Percentiles rank a stretch among this genome's conserved stretches.
These are phyloP conservation scores for Petunia hybrid DNA, from an alignment of 305 asterid genomes.

Conservation along the genomic window DNA sequence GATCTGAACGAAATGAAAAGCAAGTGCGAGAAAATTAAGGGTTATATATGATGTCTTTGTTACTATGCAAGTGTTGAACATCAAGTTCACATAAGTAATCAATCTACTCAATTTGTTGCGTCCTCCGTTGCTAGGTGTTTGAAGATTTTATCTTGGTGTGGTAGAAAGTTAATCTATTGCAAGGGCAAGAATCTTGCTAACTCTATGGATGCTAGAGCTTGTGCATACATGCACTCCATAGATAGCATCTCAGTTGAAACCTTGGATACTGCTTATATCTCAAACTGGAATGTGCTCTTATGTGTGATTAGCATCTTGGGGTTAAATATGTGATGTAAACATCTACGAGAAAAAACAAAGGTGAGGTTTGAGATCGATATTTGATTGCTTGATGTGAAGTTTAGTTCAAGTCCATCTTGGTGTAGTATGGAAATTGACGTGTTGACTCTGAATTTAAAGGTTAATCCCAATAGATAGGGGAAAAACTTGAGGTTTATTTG, in stretches of 20 bases:
- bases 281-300: neutral
- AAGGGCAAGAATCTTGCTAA: neutral
- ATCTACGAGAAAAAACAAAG: neutral
- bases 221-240: neutral
- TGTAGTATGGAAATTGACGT: neutral
- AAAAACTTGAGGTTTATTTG: neutral
- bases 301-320: conserved; percentile 2
- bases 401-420: neutral
- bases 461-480: neutral
- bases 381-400: conserved; percentile 5
- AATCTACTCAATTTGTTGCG: neutral
- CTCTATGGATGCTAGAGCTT: neutral
- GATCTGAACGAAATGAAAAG: conserved; percentile 43
- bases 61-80: neutral
- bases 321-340: conserved; percentile 4
- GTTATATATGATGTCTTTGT: neutral
- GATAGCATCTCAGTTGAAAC: neutral
- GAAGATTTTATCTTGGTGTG: neutral
- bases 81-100: neutral
- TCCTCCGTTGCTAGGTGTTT: neutral
- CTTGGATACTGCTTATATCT: neutral
- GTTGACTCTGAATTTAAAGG: neutral
- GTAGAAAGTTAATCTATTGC: neutral
- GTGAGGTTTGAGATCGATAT: neutral
- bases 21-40: conserved; percentile 18